These are phyloP conservation scores for Puccinia sorghi DNA, from an alignment of 1,284 basidiomycete species.

Conservation along the genomic window DNA sequence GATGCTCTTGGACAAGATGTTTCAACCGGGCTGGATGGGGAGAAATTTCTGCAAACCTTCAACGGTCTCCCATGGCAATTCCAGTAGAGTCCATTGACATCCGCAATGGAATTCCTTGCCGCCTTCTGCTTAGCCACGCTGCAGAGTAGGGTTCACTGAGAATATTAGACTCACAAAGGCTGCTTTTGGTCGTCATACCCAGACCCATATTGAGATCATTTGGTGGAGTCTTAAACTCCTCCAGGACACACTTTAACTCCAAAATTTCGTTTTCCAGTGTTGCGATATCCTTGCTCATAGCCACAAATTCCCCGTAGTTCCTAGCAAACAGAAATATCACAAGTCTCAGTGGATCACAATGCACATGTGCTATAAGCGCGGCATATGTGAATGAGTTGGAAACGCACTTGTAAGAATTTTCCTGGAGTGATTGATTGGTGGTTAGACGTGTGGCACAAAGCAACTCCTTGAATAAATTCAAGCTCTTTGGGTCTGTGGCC, in stretches of 20 bases:
- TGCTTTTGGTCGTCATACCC: conserved; percentile 54
- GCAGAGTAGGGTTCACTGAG: conserved; percentile 34
- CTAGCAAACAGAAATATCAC: conserved; percentile 40
- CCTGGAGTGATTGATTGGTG: conserved; percentile 54
- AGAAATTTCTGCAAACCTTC: conserved; percentile 95
- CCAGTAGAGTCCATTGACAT: conserved; percentile 93
- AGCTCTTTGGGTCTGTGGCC: conserved; percentile 34
- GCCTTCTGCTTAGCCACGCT: conserved; percentile 52
- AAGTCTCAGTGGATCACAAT: neutral
- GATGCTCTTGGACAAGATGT: conserved; percentile 84
- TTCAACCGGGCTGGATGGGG: conserved; percentile 82
- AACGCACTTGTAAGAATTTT: conserved; percentile 54
- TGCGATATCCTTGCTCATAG: conserved; percentile 94
- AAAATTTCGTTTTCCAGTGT: conserved; percentile 97
- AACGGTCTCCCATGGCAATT: conserved; percentile 82
- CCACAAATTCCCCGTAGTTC: conserved; percentile 87
- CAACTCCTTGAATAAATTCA: conserved; percentile 34
- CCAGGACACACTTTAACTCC: conserved; percentile 87
- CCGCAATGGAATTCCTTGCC: conserved; percentile 83
- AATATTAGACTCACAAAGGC: conserved; percentile 56
- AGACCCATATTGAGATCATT: conserved; percentile 77
- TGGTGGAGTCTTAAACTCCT: conserved; percentile 89
- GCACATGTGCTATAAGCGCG: neutral
- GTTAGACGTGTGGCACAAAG: conserved; percentile 46
- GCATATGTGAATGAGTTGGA: conserved; percentile 29